Conservation (phyloP, 225 moss, liverwort and hornwort genomes). For the Sphagnum contortum region DNA sequence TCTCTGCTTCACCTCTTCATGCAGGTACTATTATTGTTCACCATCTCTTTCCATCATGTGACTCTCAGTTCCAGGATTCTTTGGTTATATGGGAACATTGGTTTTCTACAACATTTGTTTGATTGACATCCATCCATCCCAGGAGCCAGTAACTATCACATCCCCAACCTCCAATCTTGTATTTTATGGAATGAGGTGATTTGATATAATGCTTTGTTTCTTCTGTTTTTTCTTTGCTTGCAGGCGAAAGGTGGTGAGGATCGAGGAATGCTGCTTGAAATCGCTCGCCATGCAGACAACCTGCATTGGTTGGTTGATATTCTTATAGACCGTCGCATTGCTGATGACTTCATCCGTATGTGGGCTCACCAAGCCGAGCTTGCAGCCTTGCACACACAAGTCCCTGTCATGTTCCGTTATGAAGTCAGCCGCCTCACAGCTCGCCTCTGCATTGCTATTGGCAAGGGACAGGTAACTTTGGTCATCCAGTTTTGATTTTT, state of each 20-base stretch:
- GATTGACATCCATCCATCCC: neutral
- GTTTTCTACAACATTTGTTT: too few relatives aligned
- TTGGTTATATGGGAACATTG: neutral
- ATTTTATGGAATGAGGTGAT: neutral
- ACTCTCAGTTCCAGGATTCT: too few relatives aligned
- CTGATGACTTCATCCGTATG: constrained; percentile 63
- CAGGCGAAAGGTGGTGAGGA: constrained; percentile 59
- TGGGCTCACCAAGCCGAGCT: constrained; percentile 91
- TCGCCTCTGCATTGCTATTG: constrained; percentile 75
- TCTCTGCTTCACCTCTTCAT: constrained; percentile 63
- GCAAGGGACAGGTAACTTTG: constrained; percentile 56
- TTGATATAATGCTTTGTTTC: neutral
- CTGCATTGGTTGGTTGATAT: constrained; percentile 81
- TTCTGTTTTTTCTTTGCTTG: neutral
- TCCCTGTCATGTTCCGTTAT: constrained; percentile 80
- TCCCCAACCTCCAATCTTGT: neutral
- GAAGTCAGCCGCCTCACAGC: constrained; percentile 87
- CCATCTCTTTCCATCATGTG: too few relatives aligned
- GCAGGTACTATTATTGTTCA: constrained; percentile 29
- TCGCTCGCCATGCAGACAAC: constrained; percentile 74
- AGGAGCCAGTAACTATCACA: too few relatives aligned
- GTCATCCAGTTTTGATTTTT: too few relatives aligned
- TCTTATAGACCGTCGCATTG: constrained; percentile 62
- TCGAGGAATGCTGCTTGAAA: constrained; percentile 47
- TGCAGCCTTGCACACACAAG: constrained; percentile 60